Evolutionary conservation across 2,329 filamentous ascomycete species (phyloP).

Genomic region (Fusarium buharicum): DNA sequence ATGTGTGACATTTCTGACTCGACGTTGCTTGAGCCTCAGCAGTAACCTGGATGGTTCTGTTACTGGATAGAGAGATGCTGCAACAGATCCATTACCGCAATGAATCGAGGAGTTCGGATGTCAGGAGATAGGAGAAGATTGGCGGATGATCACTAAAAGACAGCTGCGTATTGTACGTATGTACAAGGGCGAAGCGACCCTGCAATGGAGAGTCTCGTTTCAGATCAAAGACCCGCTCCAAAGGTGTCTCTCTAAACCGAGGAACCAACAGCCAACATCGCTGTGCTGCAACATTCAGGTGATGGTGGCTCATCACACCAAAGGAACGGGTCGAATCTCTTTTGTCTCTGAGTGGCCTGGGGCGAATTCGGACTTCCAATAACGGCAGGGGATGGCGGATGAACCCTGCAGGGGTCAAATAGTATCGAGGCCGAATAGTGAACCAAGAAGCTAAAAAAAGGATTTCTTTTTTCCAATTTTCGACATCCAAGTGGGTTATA

Average conservation of each 20-base stretch:
- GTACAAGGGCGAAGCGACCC: slow-evolving; percentile 30
- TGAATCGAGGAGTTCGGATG: slow-evolving; percentile 3
- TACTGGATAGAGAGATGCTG: not conserved
- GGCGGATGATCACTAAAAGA: slow-evolving; percentile 13
- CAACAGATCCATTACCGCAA: too few species aligned
- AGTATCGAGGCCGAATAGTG: slow-evolving; percentile 17
- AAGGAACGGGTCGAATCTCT: slow-evolving; percentile 25
- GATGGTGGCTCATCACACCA: slow-evolving; percentile 34
- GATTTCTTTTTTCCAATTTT: slow-evolving; percentile 2
- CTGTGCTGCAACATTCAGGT: slow-evolving; percentile 40
- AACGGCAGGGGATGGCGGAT: slow-evolving; percentile 31
- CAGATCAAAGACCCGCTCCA: slow-evolving; percentile 37
- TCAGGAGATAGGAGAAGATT: slow-evolving; percentile 25
- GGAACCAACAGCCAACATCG: slow-evolving; percentile 8
- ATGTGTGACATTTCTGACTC: slow-evolving; percentile 11
- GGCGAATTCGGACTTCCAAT: slow-evolving; percentile 19
- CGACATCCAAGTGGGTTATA: slow-evolving; percentile 23
- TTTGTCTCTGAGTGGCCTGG: slow-evolving; percentile 22
- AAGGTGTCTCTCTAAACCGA: slow-evolving; percentile 17
- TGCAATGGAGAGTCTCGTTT: slow-evolving; percentile 39
- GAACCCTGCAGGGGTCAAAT: slow-evolving; percentile 33
- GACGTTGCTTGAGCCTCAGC: slow-evolving; percentile 15
- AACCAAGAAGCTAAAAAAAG: slow-evolving; percentile 38
- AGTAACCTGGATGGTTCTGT: slow-evolving; percentile 5
- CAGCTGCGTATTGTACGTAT: slow-evolving; percentile 4